phyloP scores from a whole-genome alignment of 805 yeast genomes.

The Hanseniaspora vineae region DNA sequence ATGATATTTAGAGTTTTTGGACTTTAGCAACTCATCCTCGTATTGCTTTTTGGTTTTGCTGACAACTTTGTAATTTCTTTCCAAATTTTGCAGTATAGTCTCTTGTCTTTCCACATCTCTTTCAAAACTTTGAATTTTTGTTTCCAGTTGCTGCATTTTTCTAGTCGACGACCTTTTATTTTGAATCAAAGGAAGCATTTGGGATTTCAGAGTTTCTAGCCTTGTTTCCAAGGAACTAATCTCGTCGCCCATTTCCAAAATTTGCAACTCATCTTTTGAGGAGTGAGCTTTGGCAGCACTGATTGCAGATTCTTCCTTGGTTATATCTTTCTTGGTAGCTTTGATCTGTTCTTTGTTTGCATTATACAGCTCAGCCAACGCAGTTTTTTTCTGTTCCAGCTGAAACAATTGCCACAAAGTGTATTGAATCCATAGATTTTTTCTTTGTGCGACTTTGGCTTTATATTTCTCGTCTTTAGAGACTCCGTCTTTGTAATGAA shows the following conservation, averaged over 20 bases:
- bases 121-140: slow-evolving; percentile 36
- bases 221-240: slow-evolving; percentile 26
- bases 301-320: slow-evolving; percentile 26
- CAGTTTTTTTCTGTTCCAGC: slow-evolving; percentile 16
- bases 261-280: slow-evolving; percentile 32
- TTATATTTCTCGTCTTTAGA: slow-evolving; percentile 59
- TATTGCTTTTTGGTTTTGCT: slow-evolving; percentile 28
- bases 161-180: slow-evolving; percentile 35
- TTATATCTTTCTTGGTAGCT: slow-evolving; percentile 17
- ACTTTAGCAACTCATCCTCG: slow-evolving; percentile 22
- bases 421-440: slow-evolving; percentile 32
- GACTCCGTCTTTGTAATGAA: slow-evolving; percentile 65
- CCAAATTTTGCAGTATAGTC: slow-evolving; percentile 27
- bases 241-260: slow-evolving; percentile 28
- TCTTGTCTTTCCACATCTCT: slow-evolving; percentile 43
- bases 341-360: slow-evolving; percentile 19
- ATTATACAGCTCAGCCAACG: slow-evolving; percentile 14
- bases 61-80: slow-evolving; percentile 36
- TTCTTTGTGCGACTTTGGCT: slow-evolving; percentile 36
- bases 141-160: slow-evolving; percentile 34
- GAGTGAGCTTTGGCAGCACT: slow-evolving; percentile 29
- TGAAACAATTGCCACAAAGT: slow-evolving; percentile 58
- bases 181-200: slow-evolving; percentile 50
- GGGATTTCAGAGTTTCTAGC: slow-evolving; percentile 32
- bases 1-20: slow-evolving; percentile 20